Evolutionary conservation across 1,139 yeast genomes (phyloP).

Genomic region (Yamadazyma diddensiae): DNA sequence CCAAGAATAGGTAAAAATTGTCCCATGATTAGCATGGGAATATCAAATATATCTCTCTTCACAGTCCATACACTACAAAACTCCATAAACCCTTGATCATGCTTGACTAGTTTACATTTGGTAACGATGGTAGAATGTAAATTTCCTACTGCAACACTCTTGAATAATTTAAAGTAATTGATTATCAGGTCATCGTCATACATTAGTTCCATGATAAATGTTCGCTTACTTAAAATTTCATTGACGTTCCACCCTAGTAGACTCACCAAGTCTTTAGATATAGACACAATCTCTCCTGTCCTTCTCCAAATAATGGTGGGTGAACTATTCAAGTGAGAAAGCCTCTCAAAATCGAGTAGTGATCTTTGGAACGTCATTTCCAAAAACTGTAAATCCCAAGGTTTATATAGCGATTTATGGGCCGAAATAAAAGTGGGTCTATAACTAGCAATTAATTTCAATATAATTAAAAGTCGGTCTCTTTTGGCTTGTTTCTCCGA

Average conservation of each 20-base stretch:
- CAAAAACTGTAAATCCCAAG: constrained; percentile 61
- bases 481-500: constrained; percentile 35
- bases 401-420: constrained; percentile 59
- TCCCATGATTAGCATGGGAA: constrained; percentile 60
- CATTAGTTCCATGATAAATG: constrained; percentile 51
- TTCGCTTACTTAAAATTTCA: constrained; percentile 49
- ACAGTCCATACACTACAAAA: constrained; percentile 64
- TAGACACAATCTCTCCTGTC: constrained; percentile 72
- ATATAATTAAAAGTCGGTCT: constrained; percentile 49
- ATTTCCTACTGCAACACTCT: constrained; percentile 50
- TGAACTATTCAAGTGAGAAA: constrained; percentile 55
- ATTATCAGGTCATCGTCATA: constrained; percentile 47
- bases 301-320: constrained; percentile 79
- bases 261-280: constrained; percentile 64
- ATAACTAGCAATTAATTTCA: constrained; percentile 66
- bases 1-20: constrained; percentile 46
- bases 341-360: constrained; percentile 60
- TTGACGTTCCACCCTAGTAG: constrained; percentile 54
- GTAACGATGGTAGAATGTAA: constrained; percentile 50
- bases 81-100: constrained; percentile 33
- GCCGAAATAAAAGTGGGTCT: constrained; percentile 74
- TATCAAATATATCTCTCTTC: constrained; percentile 84
- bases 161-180: constrained; percentile 42
- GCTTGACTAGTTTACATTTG: constrained; percentile 42
- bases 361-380: constrained; percentile 71